A percentile compares a stretch with the other conserved stretches of the same genome.
Conservation (phyloP, 202 grass and related monocot genomes). For the Bolboschoenoplectus hybrid region DNA sequence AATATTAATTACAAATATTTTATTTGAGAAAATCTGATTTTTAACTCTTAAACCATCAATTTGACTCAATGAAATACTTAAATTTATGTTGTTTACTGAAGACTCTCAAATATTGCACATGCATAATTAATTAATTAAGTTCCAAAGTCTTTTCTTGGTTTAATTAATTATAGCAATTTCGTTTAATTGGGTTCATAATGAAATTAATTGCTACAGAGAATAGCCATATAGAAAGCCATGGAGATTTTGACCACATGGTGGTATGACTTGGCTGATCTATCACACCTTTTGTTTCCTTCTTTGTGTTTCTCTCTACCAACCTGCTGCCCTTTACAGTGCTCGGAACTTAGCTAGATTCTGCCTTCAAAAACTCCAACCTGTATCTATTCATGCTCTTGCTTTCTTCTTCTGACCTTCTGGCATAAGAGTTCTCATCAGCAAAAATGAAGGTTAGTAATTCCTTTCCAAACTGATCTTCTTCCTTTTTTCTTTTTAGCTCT, state of each 20-base stretch:
- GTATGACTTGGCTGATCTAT: conserved; percentile 26
- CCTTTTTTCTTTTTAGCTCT: not conserved
- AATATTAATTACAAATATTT: not conserved
- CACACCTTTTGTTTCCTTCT: conserved; percentile 66
- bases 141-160: not conserved
- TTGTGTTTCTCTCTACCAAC: conserved; percentile 68
- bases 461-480: conserved; percentile 9
- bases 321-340: conserved; percentile 43
- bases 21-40: not conserved
- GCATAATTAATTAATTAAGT: not conserved
- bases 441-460: conserved; percentile 66
- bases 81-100: not conserved
- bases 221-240: conserved; percentile 12
- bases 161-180: no score
- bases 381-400: conserved; percentile 53
- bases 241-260: conserved; percentile 17
- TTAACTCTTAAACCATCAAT: not conserved
- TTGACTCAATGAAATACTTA: not conserved
- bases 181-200: not conserved
- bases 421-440: conserved; percentile 25
- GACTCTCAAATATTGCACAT: not conserved
- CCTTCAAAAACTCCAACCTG: conserved; percentile 30
- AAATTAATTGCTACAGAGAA: not conserved
- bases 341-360: conserved; percentile 30
- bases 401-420: not conserved